Base-by-base conservation (phyloP, 108 stramenopile species). In the Stephanodiscus minutulus region DNA sequence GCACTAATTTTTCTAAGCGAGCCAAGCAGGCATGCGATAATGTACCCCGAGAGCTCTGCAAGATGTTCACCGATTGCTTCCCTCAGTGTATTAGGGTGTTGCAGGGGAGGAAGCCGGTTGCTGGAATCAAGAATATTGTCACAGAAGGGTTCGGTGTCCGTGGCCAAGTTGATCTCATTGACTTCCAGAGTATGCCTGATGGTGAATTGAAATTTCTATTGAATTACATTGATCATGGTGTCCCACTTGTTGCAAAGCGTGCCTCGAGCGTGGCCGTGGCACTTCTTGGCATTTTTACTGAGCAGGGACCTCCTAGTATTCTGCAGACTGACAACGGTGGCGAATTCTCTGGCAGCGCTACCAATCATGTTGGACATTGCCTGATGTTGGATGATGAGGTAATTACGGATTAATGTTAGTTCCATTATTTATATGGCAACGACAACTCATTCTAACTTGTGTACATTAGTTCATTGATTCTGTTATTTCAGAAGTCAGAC, bases 111-210 rank as follows among this genome's bases (percentile, higher is more conserved):
- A 76, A 68, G 55, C 47, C 68, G n/a, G 58, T 36, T 13, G 74
- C 74, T 43, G 74, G 74, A 28, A 31, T 44, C 36, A 35, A 59
- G 36, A 54, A 54, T 11, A 68, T 76, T 52, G 25, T 76, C 41
- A 69, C 74, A n/a, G 22, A 48, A 39, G 74, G 74, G 2, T 50
- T 69, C 3, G 59, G 59, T 31, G n/a, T 28, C 3, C 58, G 74
- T 1, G 74, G 57, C 0, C 67, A 76, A 36, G 56, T 76, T 27
- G 74, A 76, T 60, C 39, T 68, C 9, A 69, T 69, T 61, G 74
- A 76, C 50, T 61, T 61, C 17, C 74, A 76, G 47, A 69, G 59
- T 8, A 76, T 76, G 74, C 74, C 74, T 31, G 74, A 76, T 69
- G 67, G 68, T 15, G 13, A 3, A n/a, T 76, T 69, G 43, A 59